A percentile compares a stretch with the other conserved stretches of the same genome.
These are phyloP conservation scores for Podaxis sp. DNA, from an alignment of 768 basidiomycete species.

Conservation along the genomic window DNA sequence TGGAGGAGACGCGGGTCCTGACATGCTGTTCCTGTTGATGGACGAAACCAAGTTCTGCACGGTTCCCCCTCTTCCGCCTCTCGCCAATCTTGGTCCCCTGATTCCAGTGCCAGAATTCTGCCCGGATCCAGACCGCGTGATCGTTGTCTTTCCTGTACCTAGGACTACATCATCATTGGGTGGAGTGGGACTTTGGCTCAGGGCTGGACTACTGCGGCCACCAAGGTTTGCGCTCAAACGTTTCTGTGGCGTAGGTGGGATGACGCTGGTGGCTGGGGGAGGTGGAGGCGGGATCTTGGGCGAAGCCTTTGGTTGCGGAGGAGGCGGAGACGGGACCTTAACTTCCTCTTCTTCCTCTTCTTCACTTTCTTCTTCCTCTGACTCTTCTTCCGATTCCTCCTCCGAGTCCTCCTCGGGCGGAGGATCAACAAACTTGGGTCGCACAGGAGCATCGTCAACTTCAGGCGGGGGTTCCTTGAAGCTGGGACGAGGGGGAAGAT, in stretches of 20 bases:
- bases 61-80: constrained; percentile 49
- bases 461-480: constrained; percentile 30
- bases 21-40: constrained; percentile 48
- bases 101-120: constrained; percentile 23
- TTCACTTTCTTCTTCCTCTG: constrained; percentile 16
- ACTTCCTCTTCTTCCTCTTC: constrained; percentile 12
- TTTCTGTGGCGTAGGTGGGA: constrained; percentile 52
- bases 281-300: constrained; percentile 23
- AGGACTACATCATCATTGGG: constrained; percentile 33
- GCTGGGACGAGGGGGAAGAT: constrained; percentile 35
- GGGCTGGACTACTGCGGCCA: constrained; percentile 32
- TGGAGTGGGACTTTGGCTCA: constrained; percentile 25
- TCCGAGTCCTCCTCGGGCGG: constrained; percentile 13
- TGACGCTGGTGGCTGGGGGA: constrained; percentile 41
- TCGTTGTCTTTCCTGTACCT: constrained; percentile 33
- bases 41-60: constrained; percentile 58
- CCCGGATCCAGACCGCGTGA: constrained; percentile 48
- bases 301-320: constrained; percentile 6
- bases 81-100: constrained; percentile 34
- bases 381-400: constrained; percentile 14
- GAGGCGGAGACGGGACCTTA: constrained; percentile 8
- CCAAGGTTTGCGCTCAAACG: constrained; percentile 36
- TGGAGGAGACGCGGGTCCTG: constrained; percentile 31
- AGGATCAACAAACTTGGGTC: constrained; percentile 14
- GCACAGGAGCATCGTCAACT: constrained; percentile 9